Evolutionary conservation across 495 filamentous ascomycete genomes (phyloP), one percentile per base, ranked within the genome.

Genomic region (Thozetella sp.): DNA sequence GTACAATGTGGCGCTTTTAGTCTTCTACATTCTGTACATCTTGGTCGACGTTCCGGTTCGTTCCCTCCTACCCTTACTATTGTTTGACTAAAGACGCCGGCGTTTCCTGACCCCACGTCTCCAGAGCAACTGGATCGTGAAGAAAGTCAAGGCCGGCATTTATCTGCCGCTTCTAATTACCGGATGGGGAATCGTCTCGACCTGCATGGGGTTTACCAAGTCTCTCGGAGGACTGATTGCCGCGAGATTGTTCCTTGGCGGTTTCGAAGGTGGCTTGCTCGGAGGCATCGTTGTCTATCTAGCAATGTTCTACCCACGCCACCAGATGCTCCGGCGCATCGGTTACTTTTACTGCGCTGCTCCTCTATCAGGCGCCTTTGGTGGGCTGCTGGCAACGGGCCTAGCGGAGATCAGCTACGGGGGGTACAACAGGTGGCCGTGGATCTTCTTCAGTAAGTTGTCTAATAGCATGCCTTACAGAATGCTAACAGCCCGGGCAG

Each of bases 301-400:
- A 2, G 67, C 72, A 26, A 80, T 78, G 77, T 83, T 81, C 57
- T 80, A 83, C 56, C 71, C 67, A 26, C 63, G 79, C 22, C 71
- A 79, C 51, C 64, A 80, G 58, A 37, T 80, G 57, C 60, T 80
- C 15, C 75, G 69, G 27, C 65, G 78, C 12, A 75, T 80, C 24
- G 75, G 72, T 0, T 60, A 88, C 52, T 90, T 90, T 70, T 89
- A 89, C 72, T 88, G 84, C 52, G 86, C 84, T 20, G 86, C 87
- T 3, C 76, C 87, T n/a, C 68, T 89, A 12, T 80, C 75, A 60
- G 86, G 87, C 17, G 87, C 87, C 2, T 90, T 90, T 69, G 86
- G 86, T 9, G 86, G 86, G 11, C 71, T 90, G 22, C 78, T 91
- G 83, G 85, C 2, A 76, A 81, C 19, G 80, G 85, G 3, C 48